Percentiles rank a stretch among this genome's conserved stretches.
Evolutionary conservation across 805 yeast species (phyloP).

Genomic region (Sugiyamaella lignohabitans): DNA sequence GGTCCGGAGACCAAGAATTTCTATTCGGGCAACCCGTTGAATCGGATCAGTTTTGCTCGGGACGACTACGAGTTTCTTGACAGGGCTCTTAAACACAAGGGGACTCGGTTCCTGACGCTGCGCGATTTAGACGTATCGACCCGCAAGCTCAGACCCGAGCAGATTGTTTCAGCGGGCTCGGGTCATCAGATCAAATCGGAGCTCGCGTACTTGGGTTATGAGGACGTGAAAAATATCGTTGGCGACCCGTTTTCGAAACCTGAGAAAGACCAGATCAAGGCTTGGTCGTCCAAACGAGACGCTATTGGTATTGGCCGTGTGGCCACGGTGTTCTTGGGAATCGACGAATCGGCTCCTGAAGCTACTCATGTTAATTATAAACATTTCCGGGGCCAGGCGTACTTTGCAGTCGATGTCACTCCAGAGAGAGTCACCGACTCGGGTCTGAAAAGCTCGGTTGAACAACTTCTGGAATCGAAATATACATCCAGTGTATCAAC

Average conservation of each 20-base stretch:
- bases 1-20: constrained; percentile 32
- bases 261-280: constrained; percentile 26
- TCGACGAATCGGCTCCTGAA: constrained; percentile 33
- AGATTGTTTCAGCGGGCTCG: neutral
- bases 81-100: constrained; percentile 39
- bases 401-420: constrained; percentile 35
- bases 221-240: constrained; percentile 28
- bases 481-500: neutral
- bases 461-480: neutral
- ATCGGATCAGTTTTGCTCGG: constrained; percentile 59
- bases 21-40: constrained; percentile 49
- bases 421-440: constrained; percentile 11
- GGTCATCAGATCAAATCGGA: constrained; percentile 1
- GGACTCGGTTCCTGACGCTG: constrained; percentile 46
- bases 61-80: constrained; percentile 47
- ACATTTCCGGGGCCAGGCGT: constrained; percentile 33
- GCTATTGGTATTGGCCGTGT: constrained; percentile 23
- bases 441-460: constrained; percentile 22
- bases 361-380: constrained; percentile 15
- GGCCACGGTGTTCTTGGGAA: constrained; percentile 42
- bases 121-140: constrained; percentile 22
- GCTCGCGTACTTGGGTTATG: constrained; percentile 21
- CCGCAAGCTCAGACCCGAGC: neutral
- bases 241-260: constrained; percentile 31
- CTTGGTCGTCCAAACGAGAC: constrained; percentile 34